Percentiles rank a stretch among this genome's conserved stretches.
Evolutionary conservation across 345 rosid species (phyloP).

Genomic region (Pugionium dolabratum): DNA sequence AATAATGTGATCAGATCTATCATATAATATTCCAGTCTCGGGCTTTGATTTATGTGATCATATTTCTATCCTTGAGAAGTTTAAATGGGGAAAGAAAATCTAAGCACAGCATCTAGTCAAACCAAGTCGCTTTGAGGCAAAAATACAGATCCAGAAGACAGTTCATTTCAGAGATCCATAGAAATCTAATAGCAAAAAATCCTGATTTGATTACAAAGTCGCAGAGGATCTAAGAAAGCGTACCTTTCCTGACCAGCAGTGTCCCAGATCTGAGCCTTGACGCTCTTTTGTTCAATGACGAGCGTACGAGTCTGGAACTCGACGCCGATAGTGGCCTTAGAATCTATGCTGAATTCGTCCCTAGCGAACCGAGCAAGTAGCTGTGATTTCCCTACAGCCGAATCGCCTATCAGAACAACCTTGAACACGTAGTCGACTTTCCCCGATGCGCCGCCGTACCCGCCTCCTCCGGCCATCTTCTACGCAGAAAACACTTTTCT

Average conservation of each 20-base stretch:
- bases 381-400: constrained; percentile 93
- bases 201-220: no score
- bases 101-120: constrained; percentile 21
- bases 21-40: no score
- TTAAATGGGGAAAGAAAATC: not conserved
- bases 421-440: constrained; percentile 82
- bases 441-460: constrained; percentile 58
- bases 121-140: constrained; percentile 21
- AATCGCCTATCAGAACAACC: constrained; percentile 89
- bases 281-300: constrained; percentile 67
- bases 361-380: constrained; percentile 79
- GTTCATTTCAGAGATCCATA: not conserved
- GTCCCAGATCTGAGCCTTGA: constrained; percentile 99
- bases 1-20: not conserved
- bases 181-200: not conserved
- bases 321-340: constrained; percentile 92
- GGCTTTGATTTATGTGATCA: no score
- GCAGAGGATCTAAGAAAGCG: not conserved
- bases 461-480: constrained; percentile 62
- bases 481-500: not conserved
- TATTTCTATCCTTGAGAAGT: not conserved
- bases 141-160: constrained; percentile 22
- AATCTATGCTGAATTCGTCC: constrained; percentile 83
- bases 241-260: constrained; percentile 96
- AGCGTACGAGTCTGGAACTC: constrained; percentile 88